A percentile compares a stretch with the other conserved stretches of the same genome.
phyloP scores from a whole-genome alignment of 140 eudicot genomes.

The Ambrosia hybrid region DNA sequence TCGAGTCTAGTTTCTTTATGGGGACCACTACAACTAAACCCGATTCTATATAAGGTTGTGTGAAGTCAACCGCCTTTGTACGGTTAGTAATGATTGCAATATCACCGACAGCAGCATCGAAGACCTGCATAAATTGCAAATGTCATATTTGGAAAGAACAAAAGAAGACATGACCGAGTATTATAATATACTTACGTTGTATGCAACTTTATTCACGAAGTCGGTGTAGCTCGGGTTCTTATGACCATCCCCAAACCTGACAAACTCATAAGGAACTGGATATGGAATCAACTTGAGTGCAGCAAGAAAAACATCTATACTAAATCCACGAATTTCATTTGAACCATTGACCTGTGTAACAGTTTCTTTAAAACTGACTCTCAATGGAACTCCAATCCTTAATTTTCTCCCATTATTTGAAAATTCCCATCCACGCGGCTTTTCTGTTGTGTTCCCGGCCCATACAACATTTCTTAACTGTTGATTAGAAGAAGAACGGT shows the following conservation, averaged over 20 bases:
- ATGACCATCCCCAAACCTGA: conserved; percentile 53
- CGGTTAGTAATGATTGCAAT: conserved; percentile 77
- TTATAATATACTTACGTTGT: conserved; percentile 41
- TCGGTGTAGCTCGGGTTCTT: conserved; percentile 52
- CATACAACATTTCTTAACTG: conserved; percentile 44
- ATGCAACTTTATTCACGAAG: conserved; percentile 43
- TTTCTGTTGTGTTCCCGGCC: conserved; percentile 52
- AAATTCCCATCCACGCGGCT: conserved; percentile 78
- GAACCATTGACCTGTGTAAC: conserved; percentile 38
- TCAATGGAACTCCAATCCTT: conserved; percentile 57
- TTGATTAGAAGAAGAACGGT: conserved; percentile 38
- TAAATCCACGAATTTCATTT: conserved; percentile 44
- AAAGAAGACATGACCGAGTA: background rate
- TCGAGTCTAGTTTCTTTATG: conserved; percentile 46
- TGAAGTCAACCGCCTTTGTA: conserved; percentile 65
- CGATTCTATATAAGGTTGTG: conserved; percentile 75
- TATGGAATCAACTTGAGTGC: conserved; percentile 54
- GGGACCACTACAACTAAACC: conserved; percentile 71
- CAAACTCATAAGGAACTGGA: conserved; percentile 53
- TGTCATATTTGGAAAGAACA: background rate
- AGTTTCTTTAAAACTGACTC: conserved; percentile 53
- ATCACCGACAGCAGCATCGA: conserved; percentile 78
- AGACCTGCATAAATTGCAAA: conserved; percentile 38
- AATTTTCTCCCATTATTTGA: conserved; percentile 52
- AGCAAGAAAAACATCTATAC: conserved; percentile 60